Evolutionary conservation across 768 basidiomycete species (phyloP).

Genomic region (Dendrothele bispora): DNA sequence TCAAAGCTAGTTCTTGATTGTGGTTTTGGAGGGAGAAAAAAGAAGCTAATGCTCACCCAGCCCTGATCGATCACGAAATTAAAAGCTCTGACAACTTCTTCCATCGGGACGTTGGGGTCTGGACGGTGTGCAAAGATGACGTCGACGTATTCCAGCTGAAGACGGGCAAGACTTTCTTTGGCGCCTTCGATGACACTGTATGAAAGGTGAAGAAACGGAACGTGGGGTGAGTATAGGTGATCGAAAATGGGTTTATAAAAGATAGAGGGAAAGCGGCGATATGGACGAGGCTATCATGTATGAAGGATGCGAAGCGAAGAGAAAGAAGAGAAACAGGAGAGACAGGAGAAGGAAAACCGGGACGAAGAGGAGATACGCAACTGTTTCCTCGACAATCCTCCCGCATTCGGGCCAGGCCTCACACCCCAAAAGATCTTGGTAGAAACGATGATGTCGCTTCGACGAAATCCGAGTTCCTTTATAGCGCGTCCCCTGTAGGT

Average conservation of each 20-base stretch:
- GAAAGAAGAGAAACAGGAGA: too few species aligned
- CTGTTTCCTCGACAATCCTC: conserved; percentile 61
- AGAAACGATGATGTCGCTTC: conserved; percentile 71
- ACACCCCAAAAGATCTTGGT: conserved; percentile 83
- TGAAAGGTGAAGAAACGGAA: conserved; percentile 2
- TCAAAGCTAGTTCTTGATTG: too few species aligned
- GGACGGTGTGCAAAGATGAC: conserved; percentile 71
- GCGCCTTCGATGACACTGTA: conserved; percentile 80
- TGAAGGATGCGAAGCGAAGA: too few species aligned
- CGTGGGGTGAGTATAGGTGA: too few species aligned
- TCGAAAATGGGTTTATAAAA: too few species aligned
- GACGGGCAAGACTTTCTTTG: conserved; percentile 61
- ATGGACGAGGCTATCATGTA: too few species aligned
- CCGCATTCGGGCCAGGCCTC: conserved; percentile 55
- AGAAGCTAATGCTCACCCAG: conserved; percentile 51
- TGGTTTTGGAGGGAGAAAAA: too few species aligned
- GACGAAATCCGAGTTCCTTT: conserved; percentile 65
- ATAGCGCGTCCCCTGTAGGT: conserved; percentile 62
- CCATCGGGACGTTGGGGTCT: conserved; percentile 63
- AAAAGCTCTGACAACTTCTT: conserved; percentile 81
- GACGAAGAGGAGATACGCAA: too few species aligned
- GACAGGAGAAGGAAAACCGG: too few species aligned
- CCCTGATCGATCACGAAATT: conserved; percentile 75
- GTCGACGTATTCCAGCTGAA: conserved; percentile 76
- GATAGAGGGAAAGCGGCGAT: too few species aligned